A percentile compares a stretch with the other conserved stretches of the same genome.
Conservation (phyloP, 306 rosid species). For the Cucumis hystrix region DNA sequence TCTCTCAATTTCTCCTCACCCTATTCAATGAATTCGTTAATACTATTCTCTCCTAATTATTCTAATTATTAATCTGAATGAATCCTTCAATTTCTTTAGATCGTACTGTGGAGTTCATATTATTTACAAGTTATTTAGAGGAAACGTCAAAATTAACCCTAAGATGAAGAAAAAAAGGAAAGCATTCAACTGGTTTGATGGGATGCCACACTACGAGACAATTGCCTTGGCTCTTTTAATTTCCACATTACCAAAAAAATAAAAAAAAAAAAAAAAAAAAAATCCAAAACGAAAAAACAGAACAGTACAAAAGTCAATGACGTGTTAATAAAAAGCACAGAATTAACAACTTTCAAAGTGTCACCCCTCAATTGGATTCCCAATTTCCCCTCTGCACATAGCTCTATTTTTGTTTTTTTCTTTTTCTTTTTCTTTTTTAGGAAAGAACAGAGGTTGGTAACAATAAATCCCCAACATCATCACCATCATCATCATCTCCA, state of each 20-base stretch:
- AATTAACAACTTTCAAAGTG: not conserved
- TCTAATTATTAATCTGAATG: no score
- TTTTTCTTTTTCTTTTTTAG: not conserved
- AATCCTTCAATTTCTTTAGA: no score
- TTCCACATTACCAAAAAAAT: not conserved
- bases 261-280: not conserved
- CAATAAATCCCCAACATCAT: not conserved
- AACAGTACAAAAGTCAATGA: not conserved
- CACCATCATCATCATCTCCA: constrained; percentile 4
- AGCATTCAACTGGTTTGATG: no score
- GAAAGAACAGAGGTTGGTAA: not conserved
- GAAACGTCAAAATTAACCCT: no score
- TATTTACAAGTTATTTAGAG: no score
- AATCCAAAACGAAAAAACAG: not conserved
- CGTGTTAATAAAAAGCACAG: constrained; percentile 5
- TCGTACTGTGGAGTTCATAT: no score
- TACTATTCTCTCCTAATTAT: no score
- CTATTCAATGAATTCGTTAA: no score
- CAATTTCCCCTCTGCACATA: not conserved
- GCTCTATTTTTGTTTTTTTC: not conserved
- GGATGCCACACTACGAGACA: not conserved
- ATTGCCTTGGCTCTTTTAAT: not conserved
- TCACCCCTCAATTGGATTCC: not conserved
- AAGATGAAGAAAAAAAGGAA: no score
- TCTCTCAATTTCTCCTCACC: no score